phyloP scores from a whole-genome alignment of 768 basidiomycete species.

The Mycena crocata region DNA sequence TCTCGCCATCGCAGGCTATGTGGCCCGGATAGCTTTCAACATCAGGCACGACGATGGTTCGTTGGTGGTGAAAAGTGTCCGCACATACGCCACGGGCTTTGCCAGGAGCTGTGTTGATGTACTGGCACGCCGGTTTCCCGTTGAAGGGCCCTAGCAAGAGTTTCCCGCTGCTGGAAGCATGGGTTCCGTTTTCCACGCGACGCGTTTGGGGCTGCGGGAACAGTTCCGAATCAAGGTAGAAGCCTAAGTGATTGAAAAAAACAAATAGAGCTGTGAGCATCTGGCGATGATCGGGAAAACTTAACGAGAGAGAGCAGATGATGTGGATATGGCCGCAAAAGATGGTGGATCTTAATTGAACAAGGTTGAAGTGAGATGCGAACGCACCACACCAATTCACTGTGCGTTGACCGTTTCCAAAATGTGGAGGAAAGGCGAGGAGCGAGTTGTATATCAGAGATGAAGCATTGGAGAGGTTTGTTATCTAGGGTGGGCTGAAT shows the following conservation, averaged over 20 bases:
- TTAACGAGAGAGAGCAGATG: background rate
- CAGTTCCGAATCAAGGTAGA: constrained; percentile 79
- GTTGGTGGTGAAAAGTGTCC: constrained; percentile 69
- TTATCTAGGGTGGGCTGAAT: constrained; percentile 60
- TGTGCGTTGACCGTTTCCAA: constrained; percentile 70
- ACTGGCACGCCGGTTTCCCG: constrained; percentile 92
- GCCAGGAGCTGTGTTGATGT: constrained; percentile 61
- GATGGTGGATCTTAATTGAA: background rate
- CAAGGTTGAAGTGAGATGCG: background rate
- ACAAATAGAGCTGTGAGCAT: constrained; percentile 35
- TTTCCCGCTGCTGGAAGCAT: constrained; percentile 27
- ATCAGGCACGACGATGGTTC: constrained; percentile 77
- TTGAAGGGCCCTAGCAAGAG: constrained; percentile 88
- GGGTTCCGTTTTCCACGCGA: constrained; percentile 27
- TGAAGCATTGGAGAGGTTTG: constrained; percentile 89
- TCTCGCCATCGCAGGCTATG: constrained; percentile 93
- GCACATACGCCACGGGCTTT: constrained; percentile 88
- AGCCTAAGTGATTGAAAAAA: constrained; percentile 65
- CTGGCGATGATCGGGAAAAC: constrained; percentile 5
- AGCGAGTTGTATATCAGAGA: constrained; percentile 85
- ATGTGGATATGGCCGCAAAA: constrained; percentile 5
- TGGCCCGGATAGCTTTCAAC: constrained; percentile 91
- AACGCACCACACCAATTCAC: constrained; percentile 95
- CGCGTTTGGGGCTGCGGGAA: constrained; percentile 62
- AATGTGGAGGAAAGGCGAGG: constrained; percentile 71